A percentile compares a stretch with the other conserved stretches of the same genome.
phyloP scores from a whole-genome alignment of 352 stramenopile genomes.

The Paralagenidium karlingii region DNA sequence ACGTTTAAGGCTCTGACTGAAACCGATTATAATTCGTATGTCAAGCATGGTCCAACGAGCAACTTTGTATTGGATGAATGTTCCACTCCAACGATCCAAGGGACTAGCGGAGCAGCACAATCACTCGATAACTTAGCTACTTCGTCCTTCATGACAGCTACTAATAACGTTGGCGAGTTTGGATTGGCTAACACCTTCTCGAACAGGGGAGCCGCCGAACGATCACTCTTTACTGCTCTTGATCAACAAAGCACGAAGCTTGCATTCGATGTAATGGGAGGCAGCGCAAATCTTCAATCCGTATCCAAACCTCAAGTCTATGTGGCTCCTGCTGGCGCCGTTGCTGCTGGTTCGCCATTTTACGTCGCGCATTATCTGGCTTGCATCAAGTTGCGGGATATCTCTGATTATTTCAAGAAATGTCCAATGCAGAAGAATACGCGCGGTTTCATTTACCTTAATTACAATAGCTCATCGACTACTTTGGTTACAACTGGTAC shows the following conservation, averaged over 20 bases:
- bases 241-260: conserved; percentile 9
- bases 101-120: too few species aligned
- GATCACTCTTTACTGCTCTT: conserved; percentile 6
- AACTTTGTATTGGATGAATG: conserved; percentile 9
- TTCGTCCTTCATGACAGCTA: conserved; percentile 7
- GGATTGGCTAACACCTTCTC: conserved; percentile 7
- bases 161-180: conserved; percentile 8
- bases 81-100: conserved; percentile 5
- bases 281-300: conserved; percentile 7
- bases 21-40: conserved; percentile 6
- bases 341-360: too few species aligned
- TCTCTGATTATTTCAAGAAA: too few species aligned
- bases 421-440: too few species aligned
- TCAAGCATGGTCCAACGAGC: conserved; percentile 6
- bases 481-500: conserved; percentile 6
- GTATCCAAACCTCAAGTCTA: conserved; percentile 9
- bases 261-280: conserved; percentile 8
- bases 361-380: conserved; percentile 8
- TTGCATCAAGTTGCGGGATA: conserved; percentile 9
- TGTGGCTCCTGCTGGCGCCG: too few species aligned
- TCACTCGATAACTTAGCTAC: conserved; percentile 7
- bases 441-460: conserved; percentile 9
- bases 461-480: conserved; percentile 9
- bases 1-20: conserved; percentile 9
- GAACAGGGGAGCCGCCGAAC: conserved; percentile 7